These are phyloP conservation scores for Diaporthe citri DNA, from an alignment of 2,329 filamentous ascomycete species.

Conservation along the genomic window DNA sequence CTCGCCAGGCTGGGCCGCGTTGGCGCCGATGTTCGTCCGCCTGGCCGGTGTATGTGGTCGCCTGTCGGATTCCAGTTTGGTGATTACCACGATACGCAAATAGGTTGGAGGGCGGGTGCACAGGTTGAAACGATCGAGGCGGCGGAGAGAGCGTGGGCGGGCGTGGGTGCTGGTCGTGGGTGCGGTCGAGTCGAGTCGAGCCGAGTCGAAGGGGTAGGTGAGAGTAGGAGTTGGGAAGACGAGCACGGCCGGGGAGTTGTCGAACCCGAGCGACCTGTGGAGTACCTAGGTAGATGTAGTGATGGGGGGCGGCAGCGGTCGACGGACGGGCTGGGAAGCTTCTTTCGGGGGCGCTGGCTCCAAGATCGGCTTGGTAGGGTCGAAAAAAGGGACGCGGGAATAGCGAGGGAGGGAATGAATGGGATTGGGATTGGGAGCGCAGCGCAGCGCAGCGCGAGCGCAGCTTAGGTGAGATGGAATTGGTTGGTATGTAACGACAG, in stretches of 20 bases:
- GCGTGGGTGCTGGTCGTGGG: neutral
- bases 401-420: constrained; percentile 28
- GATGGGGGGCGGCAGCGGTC: neutral
- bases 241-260: constrained; percentile 29
- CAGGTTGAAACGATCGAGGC: constrained; percentile 1
- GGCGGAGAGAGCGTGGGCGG: constrained; percentile 3
- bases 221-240: constrained; percentile 3
- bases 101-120: neutral
- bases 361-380: constrained; percentile 14
- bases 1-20: constrained; percentile 56
- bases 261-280: constrained; percentile 25
- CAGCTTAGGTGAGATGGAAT: constrained; percentile 17
- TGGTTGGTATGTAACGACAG: constrained; percentile 18
- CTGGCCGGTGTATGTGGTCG: constrained; percentile 31
- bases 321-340: constrained; percentile 26
- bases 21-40: constrained; percentile 45
- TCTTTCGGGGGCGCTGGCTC: constrained; percentile 19
- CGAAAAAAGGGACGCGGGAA: constrained; percentile 31
- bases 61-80: constrained; percentile 20
- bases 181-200: constrained; percentile 5
- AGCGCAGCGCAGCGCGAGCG: constrained; percentile 7
- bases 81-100: neutral
- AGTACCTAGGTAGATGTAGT: constrained; percentile 29
- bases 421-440: constrained; percentile 16
- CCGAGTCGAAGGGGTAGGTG: neutral